A percentile compares a stretch with the other conserved stretches of the same genome.
phyloP scores from a whole-genome alignment of 176 grass and related monocot species.

The Stipa capillata region DNA sequence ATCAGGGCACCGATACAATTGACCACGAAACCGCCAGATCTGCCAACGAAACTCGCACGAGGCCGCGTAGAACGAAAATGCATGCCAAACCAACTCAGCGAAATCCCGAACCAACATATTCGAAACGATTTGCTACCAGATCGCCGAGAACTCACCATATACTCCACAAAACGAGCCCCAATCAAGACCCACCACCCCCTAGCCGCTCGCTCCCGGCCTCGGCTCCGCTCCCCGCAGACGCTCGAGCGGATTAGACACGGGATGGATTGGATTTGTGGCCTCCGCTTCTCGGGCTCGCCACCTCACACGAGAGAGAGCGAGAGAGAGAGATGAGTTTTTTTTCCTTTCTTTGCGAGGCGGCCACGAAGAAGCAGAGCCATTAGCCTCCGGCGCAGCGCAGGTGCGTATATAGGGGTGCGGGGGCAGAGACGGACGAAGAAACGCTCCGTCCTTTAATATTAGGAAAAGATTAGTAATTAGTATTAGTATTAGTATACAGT shows the following conservation, averaged over 20 bases:
- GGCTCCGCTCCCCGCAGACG: background rate
- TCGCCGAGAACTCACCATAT: constrained; percentile 19
- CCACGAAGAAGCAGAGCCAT: background rate
- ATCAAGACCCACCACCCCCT: background rate
- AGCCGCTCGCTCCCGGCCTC: background rate
- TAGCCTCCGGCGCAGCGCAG: background rate
- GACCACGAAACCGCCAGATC: constrained; percentile 18
- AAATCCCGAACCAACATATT: background rate
- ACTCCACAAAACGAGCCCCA: background rate
- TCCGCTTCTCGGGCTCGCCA: constrained; percentile 33
- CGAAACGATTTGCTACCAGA: background rate
- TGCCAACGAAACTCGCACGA: background rate
- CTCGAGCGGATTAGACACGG: constrained; percentile 19
- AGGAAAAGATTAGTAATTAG: too few relatives aligned
- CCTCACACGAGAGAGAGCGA: constrained; percentile 10
- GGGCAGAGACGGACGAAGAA: too few relatives aligned
- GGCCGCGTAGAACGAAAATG: background rate
- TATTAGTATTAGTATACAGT: too few relatives aligned
- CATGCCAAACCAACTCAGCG: background rate
- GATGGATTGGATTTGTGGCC: constrained; percentile 24
- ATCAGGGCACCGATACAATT: background rate
- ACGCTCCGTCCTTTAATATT: too few relatives aligned
- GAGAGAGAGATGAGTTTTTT: background rate
- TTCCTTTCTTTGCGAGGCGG: background rate
- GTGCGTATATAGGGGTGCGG: background rate